Conservation (phyloP, 495 filamentous ascomycete species). For the Daldinia loculata region DNA sequence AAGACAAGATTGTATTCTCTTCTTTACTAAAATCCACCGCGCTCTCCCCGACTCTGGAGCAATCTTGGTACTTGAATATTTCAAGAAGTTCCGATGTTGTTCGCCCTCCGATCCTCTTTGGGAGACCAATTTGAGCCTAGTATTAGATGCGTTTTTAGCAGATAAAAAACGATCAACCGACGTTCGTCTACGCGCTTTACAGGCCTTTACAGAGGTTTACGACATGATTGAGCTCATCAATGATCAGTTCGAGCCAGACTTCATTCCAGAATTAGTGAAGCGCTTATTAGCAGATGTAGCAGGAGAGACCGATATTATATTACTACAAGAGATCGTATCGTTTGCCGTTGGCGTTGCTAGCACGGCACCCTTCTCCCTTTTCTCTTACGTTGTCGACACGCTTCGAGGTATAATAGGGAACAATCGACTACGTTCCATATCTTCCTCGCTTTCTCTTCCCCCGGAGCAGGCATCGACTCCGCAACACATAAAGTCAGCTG, state of each 20-base stretch:
- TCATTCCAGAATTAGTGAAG: constrained; percentile 52
- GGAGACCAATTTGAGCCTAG: constrained; percentile 66
- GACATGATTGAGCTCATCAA: constrained; percentile 65
- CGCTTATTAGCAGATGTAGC: constrained; percentile 60
- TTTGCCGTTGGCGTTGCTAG: constrained; percentile 61
- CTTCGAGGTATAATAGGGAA: constrained; percentile 55
- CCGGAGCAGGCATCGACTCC: constrained; percentile 25
- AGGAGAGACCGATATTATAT: constrained; percentile 61
- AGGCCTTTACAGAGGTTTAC: constrained; percentile 73
- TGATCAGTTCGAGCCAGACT: constrained; percentile 58
- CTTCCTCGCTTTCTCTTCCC: constrained; percentile 43
- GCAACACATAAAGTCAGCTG: constrained; percentile 36
- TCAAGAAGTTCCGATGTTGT: constrained; percentile 68
- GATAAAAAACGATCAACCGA: constrained; percentile 68
- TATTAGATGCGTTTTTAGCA: constrained; percentile 73
- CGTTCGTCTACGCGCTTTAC: constrained; percentile 73
- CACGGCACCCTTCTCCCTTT: constrained; percentile 57
- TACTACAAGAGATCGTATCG: constrained; percentile 60
- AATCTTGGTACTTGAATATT: constrained; percentile 65
- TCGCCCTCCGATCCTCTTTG: constrained; percentile 75
- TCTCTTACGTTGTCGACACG: constrained; percentile 60
- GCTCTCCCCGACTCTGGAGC: constrained; percentile 68
- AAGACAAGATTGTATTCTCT: constrained; percentile 69
- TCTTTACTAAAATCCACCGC: constrained; percentile 69
- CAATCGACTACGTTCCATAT: constrained; percentile 49